Percentiles rank a stretch among this genome's conserved stretches.
phyloP scores from a whole-genome alignment of 179 eudicot genomes.

The Gypsophila paniculata region DNA sequence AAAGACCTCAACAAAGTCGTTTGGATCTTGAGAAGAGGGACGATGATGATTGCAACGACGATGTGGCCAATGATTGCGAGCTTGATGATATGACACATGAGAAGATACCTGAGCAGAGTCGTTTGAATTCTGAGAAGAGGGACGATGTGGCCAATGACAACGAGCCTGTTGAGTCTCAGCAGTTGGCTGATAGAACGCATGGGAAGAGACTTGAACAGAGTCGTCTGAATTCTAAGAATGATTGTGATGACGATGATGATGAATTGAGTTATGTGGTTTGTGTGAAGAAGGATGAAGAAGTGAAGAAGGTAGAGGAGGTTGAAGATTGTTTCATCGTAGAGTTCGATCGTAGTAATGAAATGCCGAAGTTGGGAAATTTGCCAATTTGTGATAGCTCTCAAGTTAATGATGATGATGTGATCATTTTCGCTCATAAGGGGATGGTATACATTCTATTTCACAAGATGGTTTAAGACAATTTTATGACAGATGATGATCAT shows the following conservation, averaged over 20 bases:
- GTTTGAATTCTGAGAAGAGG: neutral
- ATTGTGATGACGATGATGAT: neutral
- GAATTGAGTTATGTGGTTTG: constrained; percentile 1
- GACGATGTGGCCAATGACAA: neutral
- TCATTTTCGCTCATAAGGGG: constrained; percentile 21
- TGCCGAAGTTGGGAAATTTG: constrained; percentile 3
- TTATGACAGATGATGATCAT: too few species aligned
- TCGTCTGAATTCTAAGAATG: neutral
- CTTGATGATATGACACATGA: too few species aligned
- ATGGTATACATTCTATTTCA: constrained; percentile 9
- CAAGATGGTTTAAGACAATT: too few species aligned
- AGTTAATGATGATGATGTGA: constrained; percentile 10
- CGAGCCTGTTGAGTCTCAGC: too few species aligned
- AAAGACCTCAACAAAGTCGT: neutral
- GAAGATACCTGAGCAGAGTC: neutral
- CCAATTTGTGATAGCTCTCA: constrained; percentile 1
- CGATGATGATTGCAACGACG: neutral
- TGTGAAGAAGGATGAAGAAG: constrained; percentile 17
- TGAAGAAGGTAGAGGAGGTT: constrained; percentile 25
- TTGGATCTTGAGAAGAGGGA: neutral
- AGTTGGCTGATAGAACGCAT: too few species aligned
- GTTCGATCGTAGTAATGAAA: constrained; percentile 20
- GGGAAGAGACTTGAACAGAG: neutral
- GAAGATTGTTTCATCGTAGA: constrained; percentile 25
- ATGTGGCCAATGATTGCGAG: too few species aligned